Evolutionary conservation across 352 stramenopile species (phyloP).

Genomic region (Globisporangium camurandrum): DNA sequence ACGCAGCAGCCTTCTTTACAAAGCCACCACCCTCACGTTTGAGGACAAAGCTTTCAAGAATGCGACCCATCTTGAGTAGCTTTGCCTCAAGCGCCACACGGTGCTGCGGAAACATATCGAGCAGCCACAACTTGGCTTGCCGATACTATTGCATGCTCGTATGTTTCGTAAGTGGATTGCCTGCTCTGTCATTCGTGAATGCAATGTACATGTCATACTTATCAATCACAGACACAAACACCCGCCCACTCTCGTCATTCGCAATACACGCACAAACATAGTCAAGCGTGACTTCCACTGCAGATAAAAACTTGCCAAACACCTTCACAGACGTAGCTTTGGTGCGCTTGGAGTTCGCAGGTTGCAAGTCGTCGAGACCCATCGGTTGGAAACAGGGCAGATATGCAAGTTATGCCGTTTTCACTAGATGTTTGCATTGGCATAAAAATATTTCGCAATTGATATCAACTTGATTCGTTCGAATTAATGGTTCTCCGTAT

Average conservation of each 20-base stretch:
- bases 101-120: not conserved
- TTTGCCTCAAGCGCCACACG: not conserved
- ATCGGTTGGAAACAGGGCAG: not conserved
- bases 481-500: not conserved
- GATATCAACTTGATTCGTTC: slow-evolving; percentile 2
- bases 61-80: no score
- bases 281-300: not conserved
- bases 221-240: not conserved
- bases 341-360: not conserved
- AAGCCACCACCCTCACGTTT: not conserved
- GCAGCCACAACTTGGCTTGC: not conserved
- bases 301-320: not conserved
- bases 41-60: not conserved
- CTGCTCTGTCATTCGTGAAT: not conserved
- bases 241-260: not conserved
- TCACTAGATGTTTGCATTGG: not conserved
- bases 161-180: not conserved
- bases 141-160: not conserved
- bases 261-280: not conserved
- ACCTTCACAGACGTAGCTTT: not conserved
- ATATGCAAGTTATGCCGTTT: not conserved
- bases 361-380: not conserved
- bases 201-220: slow-evolving; percentile 1
- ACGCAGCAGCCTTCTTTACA: slow-evolving; percentile 1
- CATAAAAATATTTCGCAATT: not conserved